phyloP scores from a whole-genome alignment of 805 yeast genomes.

The Wickerhamomyces bovis region DNA sequence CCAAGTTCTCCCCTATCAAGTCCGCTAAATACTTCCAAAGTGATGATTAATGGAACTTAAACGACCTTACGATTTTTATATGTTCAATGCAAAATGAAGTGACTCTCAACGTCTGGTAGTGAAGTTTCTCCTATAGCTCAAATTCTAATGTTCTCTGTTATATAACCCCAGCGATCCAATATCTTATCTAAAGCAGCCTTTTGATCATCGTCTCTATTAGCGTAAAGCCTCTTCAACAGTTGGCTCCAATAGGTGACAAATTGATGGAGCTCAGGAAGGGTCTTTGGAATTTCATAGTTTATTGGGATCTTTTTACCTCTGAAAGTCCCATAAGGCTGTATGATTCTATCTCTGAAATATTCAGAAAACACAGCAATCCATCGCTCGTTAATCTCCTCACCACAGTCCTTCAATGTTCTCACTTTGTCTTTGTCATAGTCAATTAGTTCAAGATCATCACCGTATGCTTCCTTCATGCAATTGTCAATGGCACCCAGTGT shows the following conservation, averaged over 20 bases:
- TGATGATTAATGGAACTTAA: conserved; percentile 4
- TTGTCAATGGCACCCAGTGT: conserved; percentile 41
- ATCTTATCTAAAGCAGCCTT: conserved; percentile 26
- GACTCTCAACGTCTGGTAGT: neutral
- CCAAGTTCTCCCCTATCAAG: conserved; percentile 19
- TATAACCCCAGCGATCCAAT: conserved; percentile 30
- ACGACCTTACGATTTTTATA: neutral
- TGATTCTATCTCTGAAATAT: conserved; percentile 29
- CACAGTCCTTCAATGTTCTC: conserved; percentile 35
- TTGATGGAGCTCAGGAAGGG: conserved; percentile 14
- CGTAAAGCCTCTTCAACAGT: conserved; percentile 38
- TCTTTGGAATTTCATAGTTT: neutral
- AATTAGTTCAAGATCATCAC: conserved; percentile 44
- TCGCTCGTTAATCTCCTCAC: conserved; percentile 36
- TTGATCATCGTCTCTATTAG: conserved; percentile 28
- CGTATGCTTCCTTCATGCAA: conserved; percentile 50
- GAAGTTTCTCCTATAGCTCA: neutral
- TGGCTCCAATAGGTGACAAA: conserved; percentile 44
- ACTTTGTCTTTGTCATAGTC: conserved; percentile 39
- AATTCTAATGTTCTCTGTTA: neutral
- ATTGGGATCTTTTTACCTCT: neutral
- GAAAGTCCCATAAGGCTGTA: conserved; percentile 14
- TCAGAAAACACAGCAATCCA: conserved; percentile 55
- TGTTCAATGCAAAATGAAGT: neutral
- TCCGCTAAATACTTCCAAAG: conserved; percentile 17